Evolutionary conservation across 179 eudicot genomes (phyloP).

Genomic region (Beta lomatogona): DNA sequence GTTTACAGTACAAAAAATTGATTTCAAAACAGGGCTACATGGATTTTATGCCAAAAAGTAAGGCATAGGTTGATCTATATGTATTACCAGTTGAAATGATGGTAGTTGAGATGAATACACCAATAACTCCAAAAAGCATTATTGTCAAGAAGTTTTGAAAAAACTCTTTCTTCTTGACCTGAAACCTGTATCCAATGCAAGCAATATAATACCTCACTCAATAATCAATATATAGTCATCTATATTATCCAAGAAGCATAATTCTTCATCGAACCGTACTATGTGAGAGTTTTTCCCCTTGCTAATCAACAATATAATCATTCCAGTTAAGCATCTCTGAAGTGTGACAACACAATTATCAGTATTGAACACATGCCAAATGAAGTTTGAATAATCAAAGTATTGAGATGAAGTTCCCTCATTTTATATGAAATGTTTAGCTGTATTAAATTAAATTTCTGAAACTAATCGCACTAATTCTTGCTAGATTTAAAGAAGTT

Average conservation of each 20-base stretch:
- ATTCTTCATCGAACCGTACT: constrained; percentile 75
- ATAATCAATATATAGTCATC: not conserved
- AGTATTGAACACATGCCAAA: not conserved
- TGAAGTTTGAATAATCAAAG: not conserved
- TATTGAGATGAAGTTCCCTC: not conserved
- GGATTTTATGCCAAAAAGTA: not conserved
- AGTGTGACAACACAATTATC: not conserved
- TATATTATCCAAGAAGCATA: constrained; percentile 10
- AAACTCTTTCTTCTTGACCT: constrained; percentile 98
- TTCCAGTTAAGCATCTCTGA: constrained; percentile 78
- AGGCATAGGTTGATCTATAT: not conserved
- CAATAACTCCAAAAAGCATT: constrained; percentile 82
- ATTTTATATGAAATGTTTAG: not conserved
- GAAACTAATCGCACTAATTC: too few species aligned
- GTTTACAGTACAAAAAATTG: too few species aligned
- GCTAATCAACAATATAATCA: constrained; percentile 63
- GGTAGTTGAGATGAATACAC: constrained; percentile 78
- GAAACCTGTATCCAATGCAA: constrained; percentile 54
- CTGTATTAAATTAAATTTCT: not conserved
- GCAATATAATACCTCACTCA: not conserved
- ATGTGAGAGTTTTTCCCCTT: constrained; percentile 86
- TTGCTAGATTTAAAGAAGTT: not conserved
- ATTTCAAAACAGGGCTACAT: too few species aligned
- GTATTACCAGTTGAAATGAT: constrained; percentile 73
- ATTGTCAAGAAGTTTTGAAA: constrained; percentile 92